These are phyloP conservation scores for Penicillium concentricum DNA, from an alignment of 2,329 filamentous ascomycete species.

Conservation along the genomic window DNA sequence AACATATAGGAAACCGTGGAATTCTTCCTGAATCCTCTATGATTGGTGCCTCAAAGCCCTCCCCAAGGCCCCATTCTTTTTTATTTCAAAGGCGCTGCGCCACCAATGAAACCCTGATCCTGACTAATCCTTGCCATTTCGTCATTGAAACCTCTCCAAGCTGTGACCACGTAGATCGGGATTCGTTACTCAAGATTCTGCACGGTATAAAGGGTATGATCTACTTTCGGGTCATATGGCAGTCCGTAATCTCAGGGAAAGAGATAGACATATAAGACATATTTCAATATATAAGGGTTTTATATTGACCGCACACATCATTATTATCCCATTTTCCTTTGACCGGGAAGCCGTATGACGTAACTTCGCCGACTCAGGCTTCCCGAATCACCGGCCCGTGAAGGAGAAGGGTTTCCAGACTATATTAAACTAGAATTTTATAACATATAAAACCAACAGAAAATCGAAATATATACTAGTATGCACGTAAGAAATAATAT, in stretches of 20 bases:
- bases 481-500: background rate
- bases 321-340: conserved; percentile 13
- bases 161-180: conserved; percentile 1
- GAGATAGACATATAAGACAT: too few relatives aligned
- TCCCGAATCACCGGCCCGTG: conserved; percentile 25
- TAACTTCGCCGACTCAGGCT: conserved; percentile 18
- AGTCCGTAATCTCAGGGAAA: background rate
- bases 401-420: background rate
- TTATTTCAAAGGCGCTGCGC: background rate
- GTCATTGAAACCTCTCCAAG: conserved; percentile 5
- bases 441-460: background rate
- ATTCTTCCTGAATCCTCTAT: background rate
- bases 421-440: background rate
- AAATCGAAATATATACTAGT: background rate
- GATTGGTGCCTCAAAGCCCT: background rate
- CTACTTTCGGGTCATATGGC: background rate
- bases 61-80: background rate
- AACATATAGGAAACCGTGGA: background rate
- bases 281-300: too few relatives aligned
- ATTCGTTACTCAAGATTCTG: conserved; percentile 6
- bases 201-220: background rate
- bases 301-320: conserved; percentile 11
- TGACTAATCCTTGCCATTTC: conserved; percentile 8
- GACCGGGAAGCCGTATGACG: conserved; percentile 28
- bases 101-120: background rate